Percentiles rank a stretch among this genome's conserved stretches.
phyloP scores from a whole-genome alignment of 202 grass and related monocot genomes.

The Zizania palustris region DNA sequence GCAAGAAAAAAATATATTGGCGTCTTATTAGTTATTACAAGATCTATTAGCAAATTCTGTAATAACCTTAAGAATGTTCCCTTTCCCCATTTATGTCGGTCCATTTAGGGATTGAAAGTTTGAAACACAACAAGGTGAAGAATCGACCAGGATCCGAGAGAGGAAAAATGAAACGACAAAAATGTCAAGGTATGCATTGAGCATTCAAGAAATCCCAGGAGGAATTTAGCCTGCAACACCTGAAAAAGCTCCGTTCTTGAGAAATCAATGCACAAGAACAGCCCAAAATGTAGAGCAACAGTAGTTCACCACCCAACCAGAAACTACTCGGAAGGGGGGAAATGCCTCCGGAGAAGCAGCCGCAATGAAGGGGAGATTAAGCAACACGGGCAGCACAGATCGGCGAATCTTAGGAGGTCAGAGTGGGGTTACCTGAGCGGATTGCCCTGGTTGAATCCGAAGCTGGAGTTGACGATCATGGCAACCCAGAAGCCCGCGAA shows the following conservation, averaged over 20 bases:
- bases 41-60: neutral
- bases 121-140: neutral
- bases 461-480: constrained; percentile 99
- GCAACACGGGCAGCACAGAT: neutral
- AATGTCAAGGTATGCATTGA: neutral
- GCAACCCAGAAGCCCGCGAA: constrained; percentile 95
- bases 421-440: constrained; percentile 63
- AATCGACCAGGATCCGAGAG: constrained; percentile 4
- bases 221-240: neutral
- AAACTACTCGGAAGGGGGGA: neutral
- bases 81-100: neutral
- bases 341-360: neutral
- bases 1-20: constrained; percentile 40
- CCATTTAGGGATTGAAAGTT: neutral
- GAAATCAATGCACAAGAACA: neutral
- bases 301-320: neutral
- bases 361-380: neutral
- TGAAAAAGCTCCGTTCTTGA: neutral
- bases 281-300: neutral
- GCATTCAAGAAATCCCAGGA: neutral
- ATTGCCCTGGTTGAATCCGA: constrained; percentile 98
- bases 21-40: no score
- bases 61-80: neutral
- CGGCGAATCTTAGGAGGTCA: neutral
- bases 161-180: neutral